A percentile compares a stretch with the other conserved stretches of the same genome.
Evolutionary conservation across 495 filamentous ascomycete species (phyloP).

Genomic region (Annulohypoxylon moriforme): DNA sequence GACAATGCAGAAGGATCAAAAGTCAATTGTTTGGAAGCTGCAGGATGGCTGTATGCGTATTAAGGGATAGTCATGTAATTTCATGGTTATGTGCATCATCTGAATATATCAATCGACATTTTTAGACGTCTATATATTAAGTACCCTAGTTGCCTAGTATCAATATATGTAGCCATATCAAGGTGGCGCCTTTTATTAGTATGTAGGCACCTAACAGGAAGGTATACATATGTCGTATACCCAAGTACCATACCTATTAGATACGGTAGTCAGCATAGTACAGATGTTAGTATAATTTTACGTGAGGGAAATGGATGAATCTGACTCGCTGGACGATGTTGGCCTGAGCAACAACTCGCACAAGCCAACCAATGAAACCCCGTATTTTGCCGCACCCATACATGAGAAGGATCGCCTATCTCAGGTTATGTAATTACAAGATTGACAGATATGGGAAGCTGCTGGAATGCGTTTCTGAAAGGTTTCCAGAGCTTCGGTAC

Average conservation of each 20-base stretch:
- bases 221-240: background rate
- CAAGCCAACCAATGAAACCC: conserved; percentile 31
- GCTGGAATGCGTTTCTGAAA: conserved; percentile 14
- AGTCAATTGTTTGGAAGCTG: background rate
- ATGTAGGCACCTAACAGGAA: background rate
- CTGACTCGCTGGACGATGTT: conserved; percentile 10
- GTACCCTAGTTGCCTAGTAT: background rate
- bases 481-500: conserved; percentile 17
- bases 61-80: background rate
- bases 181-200: background rate
- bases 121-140: background rate
- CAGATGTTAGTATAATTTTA: conserved; percentile 9
- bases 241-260: background rate
- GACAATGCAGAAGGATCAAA: background rate
- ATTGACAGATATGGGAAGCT: conserved; percentile 4
- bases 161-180: background rate
- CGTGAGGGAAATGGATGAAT: background rate
- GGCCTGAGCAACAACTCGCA: conserved; percentile 20
- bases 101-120: conserved; percentile 4
- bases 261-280: background rate
- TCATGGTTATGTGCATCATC: background rate
- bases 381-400: conserved; percentile 13
- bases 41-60: background rate
- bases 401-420: conserved; percentile 21
- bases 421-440: conserved; percentile 15